These are phyloP conservation scores for Trichoderma gamsii DNA, from an alignment of 495 filamentous ascomycete genomes.

Conservation along the genomic window DNA sequence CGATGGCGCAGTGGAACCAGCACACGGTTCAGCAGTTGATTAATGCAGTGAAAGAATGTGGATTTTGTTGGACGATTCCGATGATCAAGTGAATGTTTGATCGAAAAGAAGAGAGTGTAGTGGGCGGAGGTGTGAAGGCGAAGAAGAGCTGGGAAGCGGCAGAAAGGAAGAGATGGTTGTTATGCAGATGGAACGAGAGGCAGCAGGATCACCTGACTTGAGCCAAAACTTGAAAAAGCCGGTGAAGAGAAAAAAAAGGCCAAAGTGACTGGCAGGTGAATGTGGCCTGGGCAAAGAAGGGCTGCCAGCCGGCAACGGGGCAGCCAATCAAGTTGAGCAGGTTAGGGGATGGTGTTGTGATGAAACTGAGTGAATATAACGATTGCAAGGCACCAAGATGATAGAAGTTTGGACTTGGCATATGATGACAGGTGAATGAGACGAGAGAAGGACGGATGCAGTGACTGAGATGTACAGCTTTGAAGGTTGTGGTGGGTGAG, in stretches of 20 bases:
- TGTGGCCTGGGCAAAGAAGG: not conserved
- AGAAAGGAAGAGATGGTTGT: constrained; percentile 23
- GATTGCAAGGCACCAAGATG: not conserved
- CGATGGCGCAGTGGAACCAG: not conserved
- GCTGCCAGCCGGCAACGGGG: not conserved
- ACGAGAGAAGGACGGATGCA: too few species aligned
- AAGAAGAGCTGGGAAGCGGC: not conserved
- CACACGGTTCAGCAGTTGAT: not conserved
- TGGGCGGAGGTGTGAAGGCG: not conserved
- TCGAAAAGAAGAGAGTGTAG: not conserved
- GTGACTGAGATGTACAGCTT: too few species aligned
- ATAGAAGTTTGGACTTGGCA: not conserved
- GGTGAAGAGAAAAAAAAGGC: not conserved
- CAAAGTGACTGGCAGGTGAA: constrained; percentile 3
- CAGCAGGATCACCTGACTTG: constrained; percentile 2
- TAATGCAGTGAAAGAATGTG: not conserved
- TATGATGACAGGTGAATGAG: too few species aligned
- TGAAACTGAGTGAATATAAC: not conserved
- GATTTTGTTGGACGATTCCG: not conserved
- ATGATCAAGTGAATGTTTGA: not conserved
- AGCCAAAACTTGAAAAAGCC: not conserved
- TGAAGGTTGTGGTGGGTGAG: too few species aligned
- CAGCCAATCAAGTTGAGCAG: not conserved
- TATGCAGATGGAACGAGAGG: constrained; percentile 18
- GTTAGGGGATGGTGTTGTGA: not conserved